Conservation (phyloP, 2,329 filamentous ascomycete genomes). For the Magnaporthiopsis incrustans region DNA sequence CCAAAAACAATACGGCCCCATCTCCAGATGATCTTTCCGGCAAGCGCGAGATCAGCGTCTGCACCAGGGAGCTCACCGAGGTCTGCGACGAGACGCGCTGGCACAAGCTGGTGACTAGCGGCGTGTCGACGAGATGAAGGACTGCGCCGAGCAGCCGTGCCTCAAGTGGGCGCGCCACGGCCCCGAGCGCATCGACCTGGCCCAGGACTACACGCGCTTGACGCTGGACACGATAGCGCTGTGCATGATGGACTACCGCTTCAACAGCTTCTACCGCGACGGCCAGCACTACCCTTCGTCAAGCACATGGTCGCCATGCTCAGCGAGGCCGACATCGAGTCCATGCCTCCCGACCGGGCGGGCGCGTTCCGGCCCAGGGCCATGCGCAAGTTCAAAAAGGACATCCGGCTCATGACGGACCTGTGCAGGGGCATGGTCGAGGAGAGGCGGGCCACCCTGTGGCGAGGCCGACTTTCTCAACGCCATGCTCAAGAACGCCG, state of each 20-base stretch:
- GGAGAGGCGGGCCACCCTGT: constrained; percentile 25
- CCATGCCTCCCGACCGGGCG: constrained; percentile 26
- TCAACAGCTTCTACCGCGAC: constrained; percentile 67
- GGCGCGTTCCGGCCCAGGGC: background rate
- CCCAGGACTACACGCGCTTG: constrained; percentile 58
- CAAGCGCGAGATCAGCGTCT: constrained; percentile 5
- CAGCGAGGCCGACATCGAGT: background rate
- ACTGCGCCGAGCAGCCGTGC: constrained; percentile 1
- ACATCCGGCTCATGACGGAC: constrained; percentile 10
- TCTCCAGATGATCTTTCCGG: constrained; percentile 4
- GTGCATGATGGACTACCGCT: constrained; percentile 63
- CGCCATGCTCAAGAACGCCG: constrained; percentile 29
- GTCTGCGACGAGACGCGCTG: constrained; percentile 2
- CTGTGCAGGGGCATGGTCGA: constrained; percentile 11
- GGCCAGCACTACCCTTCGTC: constrained; percentile 57
- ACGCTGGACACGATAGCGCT: constrained; percentile 66
- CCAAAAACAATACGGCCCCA: background rate
- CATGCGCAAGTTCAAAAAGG: constrained; percentile 9
- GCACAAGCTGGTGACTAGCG: constrained; percentile 2
- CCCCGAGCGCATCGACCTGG: background rate
- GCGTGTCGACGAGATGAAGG: constrained; percentile 5
- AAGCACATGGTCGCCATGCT: constrained; percentile 35
- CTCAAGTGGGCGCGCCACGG: constrained; percentile 6
- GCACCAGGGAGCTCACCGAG: constrained; percentile 3
- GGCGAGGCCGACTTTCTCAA: constrained; percentile 44